Conservation (phyloP, 2,329 filamentous ascomycete genomes). For the Aureobasidium sp. region DNA sequence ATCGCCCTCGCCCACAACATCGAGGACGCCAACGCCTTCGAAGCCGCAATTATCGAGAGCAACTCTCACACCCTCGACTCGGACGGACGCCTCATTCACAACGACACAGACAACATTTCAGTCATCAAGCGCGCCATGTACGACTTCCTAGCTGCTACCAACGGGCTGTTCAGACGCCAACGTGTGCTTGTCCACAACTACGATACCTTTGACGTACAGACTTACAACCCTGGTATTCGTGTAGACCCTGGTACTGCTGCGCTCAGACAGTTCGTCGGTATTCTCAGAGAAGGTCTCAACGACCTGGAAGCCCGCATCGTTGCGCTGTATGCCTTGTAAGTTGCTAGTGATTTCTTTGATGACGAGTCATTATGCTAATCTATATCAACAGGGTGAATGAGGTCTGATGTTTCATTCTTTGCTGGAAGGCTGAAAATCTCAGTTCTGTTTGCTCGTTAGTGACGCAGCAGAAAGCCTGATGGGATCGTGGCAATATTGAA, state of each 20-base stretch:
- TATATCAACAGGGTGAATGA: not conserved
- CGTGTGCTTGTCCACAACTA: not conserved
- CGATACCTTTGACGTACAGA: not conserved
- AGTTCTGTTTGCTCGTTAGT: not conserved
- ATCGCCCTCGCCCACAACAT: too few species aligned
- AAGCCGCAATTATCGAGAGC: too few species aligned
- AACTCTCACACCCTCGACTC: not conserved
- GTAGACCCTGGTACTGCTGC: not conserved
- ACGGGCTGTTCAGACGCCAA: not conserved
- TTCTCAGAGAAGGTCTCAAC: not conserved
- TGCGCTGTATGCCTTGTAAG: not conserved
- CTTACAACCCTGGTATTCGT: not conserved
- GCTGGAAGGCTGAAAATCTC: accelerated
- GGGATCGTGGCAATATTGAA: too few species aligned
- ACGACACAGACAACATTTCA: not conserved
- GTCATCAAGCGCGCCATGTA: not conserved
- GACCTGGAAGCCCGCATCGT: not conserved
- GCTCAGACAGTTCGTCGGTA: not conserved
- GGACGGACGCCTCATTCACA: not conserved
- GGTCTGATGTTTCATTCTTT: not conserved
- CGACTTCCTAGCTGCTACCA: not conserved
- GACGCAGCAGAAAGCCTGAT: not conserved
- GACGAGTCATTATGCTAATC: not conserved
- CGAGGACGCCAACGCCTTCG: too few species aligned
- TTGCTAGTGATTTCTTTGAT: not conserved